Base-by-base conservation (phyloP, 2,329 filamentous ascomycete genomes). In the Claviceps fusiformis region DNA sequence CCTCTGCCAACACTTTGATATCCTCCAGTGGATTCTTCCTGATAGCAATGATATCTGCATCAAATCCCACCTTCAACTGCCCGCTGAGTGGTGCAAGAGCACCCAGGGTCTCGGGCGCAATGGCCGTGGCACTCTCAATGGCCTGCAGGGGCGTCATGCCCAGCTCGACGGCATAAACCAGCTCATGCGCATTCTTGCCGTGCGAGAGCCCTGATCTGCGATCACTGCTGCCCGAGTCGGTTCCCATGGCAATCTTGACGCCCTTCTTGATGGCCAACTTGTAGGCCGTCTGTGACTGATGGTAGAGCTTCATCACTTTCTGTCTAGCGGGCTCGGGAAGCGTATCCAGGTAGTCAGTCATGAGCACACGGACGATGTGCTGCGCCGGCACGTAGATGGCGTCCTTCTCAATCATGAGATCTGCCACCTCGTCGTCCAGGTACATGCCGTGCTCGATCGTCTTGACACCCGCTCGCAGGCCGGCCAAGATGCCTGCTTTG, bases 91-190 rank as follows among this genome's bases (percentile, higher is more conserved):
- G 73, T 6, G 72, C 74, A 59, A 73, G 69, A 0, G 61, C 65
- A 1, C 71, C 73, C 1, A 77, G 61, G 2, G 68, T 75, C 50
- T 73, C 62, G 15, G 74, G 73, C 1, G 69, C 73, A 52, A 61
- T 62, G n/a, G 59, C 73, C 6, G 76, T 78, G 5, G 70, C 74
- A 35, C 73, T 72, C 62, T 79, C 73, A 57, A 80, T 77, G 7
- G 76, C 75, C 61, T 76, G 64, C 48, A 79, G 60, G 3, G 73
- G 70, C 4, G 71, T 71, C 72, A 79, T 71, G 1, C 76, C 76
- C 9, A 72, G 72, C 50, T 74, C 66, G 44, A 77, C 71, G 3
- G 75, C 75, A 61, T 72, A 75, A 19, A 64, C 61, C 27, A 79
- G 62, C 63, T 80, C 76, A 46, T 67, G 57, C 0, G 71, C 71